Base-by-base conservation (phyloP, 345 rosid genomes). In the Pistacia vera region DNA sequence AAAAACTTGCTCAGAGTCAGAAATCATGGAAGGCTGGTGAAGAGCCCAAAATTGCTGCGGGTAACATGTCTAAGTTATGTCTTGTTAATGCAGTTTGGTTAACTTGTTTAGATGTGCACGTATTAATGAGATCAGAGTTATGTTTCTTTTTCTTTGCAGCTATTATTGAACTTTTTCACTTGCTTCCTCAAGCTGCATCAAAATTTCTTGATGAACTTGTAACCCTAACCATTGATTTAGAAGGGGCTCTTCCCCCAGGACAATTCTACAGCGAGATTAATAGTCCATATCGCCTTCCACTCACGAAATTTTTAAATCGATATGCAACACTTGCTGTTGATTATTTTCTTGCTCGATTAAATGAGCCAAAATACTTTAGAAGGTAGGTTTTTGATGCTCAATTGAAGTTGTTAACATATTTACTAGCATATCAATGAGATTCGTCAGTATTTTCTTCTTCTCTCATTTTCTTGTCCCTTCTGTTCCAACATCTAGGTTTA, bases 21-120 rank as follows among this genome's bases (percentile, higher is more conserved):
- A 96, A 96, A 83, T 88, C 95, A 83, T 93, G 99, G 98, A 96
- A 96, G 82, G 87, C 97, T 77, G 99, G 99, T 75, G 99, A 96
- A 85, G 99, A 96, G 86, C 97, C 99, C 48, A 96, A 96, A 89
- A 93, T 96, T 73, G 99, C 99, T 74, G 94, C 98, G 60, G 98
- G 99, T 93, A 89, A 74, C 70, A 64, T 63, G 69, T 81, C 71
- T 66, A 60, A 13, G 11, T 46, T 48, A 46, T 68, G 38, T 72
- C 52, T 69, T 17, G 20, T 59, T 49, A 57, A 28, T 25, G 61
- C 20, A 51, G 63, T 28, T 41, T 63, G 41, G 33, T 48, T 10
- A 41, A 41, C 58, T 41, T 38, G 14, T 38, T 51, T 78, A 55
- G 60, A n/a, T 60, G 44, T 68, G 46, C 70, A 41, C 49, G 11